A percentile compares a stretch with the other conserved stretches of the same genome.
Conservation (phyloP, 441 rosid genomes). For the Metrosideros polymorpha region DNA sequence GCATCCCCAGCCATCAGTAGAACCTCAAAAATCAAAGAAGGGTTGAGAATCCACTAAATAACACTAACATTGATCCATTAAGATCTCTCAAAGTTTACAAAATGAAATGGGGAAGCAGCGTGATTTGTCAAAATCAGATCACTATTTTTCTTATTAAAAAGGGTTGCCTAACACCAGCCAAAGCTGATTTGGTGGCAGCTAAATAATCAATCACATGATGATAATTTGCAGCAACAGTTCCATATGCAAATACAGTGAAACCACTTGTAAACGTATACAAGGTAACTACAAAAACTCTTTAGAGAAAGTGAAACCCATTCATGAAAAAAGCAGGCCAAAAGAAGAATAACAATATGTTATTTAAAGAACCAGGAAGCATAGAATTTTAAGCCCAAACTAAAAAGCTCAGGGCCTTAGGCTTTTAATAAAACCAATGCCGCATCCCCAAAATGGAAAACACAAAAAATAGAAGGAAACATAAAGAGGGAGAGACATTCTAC, state of each 20-base stretch:
- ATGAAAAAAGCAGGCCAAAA: neutral
- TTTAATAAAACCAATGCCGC: neutral
- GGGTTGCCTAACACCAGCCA: neutral
- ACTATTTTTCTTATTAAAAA: neutral
- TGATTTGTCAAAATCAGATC: neutral
- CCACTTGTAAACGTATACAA: neutral
- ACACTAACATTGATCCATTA: neutral
- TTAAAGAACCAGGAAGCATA: neutral
- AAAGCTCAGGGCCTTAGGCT: neutral
- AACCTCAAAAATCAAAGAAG: neutral
- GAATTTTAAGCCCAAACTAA: neutral
- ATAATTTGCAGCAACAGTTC: neutral
- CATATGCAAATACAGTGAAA: neutral
- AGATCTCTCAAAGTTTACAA: neutral
- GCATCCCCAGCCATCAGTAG: conserved; percentile 5
- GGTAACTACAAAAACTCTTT: neutral
- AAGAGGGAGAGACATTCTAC: neutral
- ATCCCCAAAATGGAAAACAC: neutral
- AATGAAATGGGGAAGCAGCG: neutral
- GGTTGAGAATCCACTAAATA: neutral
- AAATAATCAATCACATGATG: neutral
- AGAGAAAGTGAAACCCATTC: neutral
- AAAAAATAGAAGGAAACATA: neutral
- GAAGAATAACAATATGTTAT: neutral
- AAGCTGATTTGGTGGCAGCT: neutral